Conservation (phyloP, 306 rosid species). For the Echinosophora koreensis region DNA sequence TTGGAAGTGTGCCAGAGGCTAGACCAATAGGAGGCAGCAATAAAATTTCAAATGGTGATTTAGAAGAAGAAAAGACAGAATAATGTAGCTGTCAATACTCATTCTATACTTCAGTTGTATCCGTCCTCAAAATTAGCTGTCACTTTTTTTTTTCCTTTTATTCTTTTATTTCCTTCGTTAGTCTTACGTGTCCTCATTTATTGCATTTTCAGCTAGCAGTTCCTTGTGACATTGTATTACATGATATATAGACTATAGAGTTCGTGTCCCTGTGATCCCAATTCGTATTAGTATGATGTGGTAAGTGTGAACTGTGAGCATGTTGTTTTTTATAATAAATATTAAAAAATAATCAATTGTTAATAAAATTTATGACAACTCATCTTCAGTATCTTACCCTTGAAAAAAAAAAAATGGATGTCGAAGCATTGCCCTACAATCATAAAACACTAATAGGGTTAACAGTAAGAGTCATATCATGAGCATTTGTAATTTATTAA, state of each 20-base stretch:
- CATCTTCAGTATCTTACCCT: not conserved
- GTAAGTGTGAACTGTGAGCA: not conserved
- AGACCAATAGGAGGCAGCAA: slow-evolving; percentile 57
- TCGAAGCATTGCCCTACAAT: too few relatives aligned
- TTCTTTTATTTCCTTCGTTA: slow-evolving; percentile 37
- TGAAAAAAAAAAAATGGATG: too few relatives aligned
- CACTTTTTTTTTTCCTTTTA: slow-evolving; percentile 23
- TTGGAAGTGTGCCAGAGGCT: slow-evolving; percentile 56
- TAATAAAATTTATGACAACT: not conserved
- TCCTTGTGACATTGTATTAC: slow-evolving; percentile 37
- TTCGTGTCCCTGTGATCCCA: slow-evolving; percentile 18
- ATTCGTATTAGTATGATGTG: not conserved
- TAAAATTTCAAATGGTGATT: slow-evolving; percentile 61
- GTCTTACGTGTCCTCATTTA: slow-evolving; percentile 27
- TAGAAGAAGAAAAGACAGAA: slow-evolving; percentile 92
- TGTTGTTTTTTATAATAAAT: too few relatives aligned
- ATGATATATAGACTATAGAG: not conserved
- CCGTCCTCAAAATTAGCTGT: slow-evolving; percentile 37
- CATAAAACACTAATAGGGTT: too few relatives aligned
- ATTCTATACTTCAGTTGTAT: slow-evolving; percentile 47
- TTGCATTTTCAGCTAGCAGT: slow-evolving; percentile 29
- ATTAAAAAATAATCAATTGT: too few relatives aligned
- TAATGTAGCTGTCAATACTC: slow-evolving; percentile 40
- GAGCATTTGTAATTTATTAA: too few relatives aligned
- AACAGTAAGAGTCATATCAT: too few relatives aligned